These are phyloP conservation scores for Trichomonascus vanleenenianus DNA, from an alignment of 805 yeast genomes.

Conservation along the genomic window DNA sequence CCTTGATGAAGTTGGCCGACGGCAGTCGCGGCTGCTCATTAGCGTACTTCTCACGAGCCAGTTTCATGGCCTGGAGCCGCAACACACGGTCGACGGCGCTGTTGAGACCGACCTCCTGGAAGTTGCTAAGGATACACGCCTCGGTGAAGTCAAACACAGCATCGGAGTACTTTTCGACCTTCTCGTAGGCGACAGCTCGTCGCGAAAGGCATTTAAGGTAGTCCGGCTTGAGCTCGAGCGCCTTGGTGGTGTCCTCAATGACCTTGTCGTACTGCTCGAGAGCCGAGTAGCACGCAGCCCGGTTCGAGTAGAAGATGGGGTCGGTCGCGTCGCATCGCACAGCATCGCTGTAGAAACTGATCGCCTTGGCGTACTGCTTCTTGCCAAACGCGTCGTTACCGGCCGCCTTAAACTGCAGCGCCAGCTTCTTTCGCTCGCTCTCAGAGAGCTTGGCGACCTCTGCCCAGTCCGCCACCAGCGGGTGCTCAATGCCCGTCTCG, in stretches of 20 bases:
- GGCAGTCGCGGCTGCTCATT: constrained; percentile 54
- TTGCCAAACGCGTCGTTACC: constrained; percentile 76
- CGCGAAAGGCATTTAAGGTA: constrained; percentile 88
- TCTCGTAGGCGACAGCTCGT: constrained; percentile 89
- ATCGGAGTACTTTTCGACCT: constrained; percentile 65
- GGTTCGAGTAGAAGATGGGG: constrained; percentile 87
- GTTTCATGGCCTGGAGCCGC: constrained; percentile 66
- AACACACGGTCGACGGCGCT: constrained; percentile 79
- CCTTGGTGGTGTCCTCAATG: constrained; percentile 78
- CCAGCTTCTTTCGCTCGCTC: constrained; percentile 39
- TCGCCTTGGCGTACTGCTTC: constrained; percentile 67
- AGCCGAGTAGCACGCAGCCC: constrained; percentile 93
- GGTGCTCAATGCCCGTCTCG: constrained; percentile 26
- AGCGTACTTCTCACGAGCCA: constrained; percentile 54
- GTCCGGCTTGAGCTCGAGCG: constrained; percentile 78
- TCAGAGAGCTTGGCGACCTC: constrained; percentile 19
- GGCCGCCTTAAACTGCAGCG: constrained; percentile 74
- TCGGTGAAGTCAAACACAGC: constrained; percentile 91
- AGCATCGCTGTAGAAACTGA: constrained; percentile 73
- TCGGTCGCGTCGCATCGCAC: constrained; percentile 59
- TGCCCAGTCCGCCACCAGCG: constrained; percentile 25
- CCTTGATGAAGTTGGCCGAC: constrained; percentile 63
- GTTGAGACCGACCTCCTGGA: constrained; percentile 70
- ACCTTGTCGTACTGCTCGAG: constrained; percentile 75
- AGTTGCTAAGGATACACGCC: constrained; percentile 76